Evolutionary conservation across 148 eudicot genomes (phyloP).

Genomic region (Tetragonia tetragonoides): DNA sequence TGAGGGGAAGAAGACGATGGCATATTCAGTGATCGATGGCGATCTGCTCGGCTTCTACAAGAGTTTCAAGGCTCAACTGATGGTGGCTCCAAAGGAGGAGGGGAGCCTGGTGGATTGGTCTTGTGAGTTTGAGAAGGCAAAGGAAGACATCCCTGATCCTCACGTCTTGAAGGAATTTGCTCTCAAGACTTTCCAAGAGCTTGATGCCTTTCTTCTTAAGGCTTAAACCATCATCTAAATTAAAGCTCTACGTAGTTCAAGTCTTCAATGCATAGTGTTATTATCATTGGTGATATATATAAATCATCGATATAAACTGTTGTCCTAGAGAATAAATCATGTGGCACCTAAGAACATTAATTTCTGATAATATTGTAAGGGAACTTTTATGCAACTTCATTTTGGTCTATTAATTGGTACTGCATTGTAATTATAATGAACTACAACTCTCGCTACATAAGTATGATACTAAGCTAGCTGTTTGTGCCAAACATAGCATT

Average conservation of each 20-base stretch:
- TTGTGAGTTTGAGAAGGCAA: conserved; percentile 69
- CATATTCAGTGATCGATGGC: conserved; percentile 58
- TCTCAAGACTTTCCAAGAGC: conserved; percentile 50
- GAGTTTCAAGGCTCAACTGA: conserved; percentile 54
- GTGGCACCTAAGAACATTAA: background rate
- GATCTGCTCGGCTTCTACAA: conserved; percentile 60
- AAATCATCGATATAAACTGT: background rate
- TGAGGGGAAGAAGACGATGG: conserved; percentile 53
- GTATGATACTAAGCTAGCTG: too few species aligned
- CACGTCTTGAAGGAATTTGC: conserved; percentile 59
- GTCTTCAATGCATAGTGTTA: too few species aligned
- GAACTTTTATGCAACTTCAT: background rate
- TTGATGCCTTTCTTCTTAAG: conserved; percentile 60
- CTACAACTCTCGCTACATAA: too few species aligned
- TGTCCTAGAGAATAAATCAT: background rate
- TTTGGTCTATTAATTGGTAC: too few species aligned
- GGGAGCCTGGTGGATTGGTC: conserved; percentile 72
- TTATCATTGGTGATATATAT: background rate
- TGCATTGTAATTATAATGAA: too few species aligned
- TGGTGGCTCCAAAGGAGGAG: conserved; percentile 51
- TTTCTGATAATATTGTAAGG: background rate
- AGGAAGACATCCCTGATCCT: conserved; percentile 65
- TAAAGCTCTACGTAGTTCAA: too few species aligned
- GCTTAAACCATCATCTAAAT: conserved; percentile 34
- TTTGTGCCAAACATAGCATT: too few species aligned